Evolutionary conservation across 352 stramenopile genomes (phyloP), one percentile per base, ranked within the genome.

Genomic region (Globisporangium spinosum): DNA sequence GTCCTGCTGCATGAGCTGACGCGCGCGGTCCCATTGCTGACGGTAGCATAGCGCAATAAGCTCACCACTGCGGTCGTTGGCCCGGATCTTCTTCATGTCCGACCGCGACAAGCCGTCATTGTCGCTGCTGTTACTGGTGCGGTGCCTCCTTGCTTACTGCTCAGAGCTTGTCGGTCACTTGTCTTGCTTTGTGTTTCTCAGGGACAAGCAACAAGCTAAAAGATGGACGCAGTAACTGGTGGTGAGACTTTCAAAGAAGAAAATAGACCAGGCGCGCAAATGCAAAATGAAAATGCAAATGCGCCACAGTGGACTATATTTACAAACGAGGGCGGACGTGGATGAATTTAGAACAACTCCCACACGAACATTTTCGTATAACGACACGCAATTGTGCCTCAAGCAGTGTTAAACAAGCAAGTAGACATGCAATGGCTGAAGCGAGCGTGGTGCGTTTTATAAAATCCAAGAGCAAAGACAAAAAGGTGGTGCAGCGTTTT

Each of bases 21-120:
- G 65, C 38, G 73, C 76, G 15, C 73, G 77, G 4, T 60, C 27
- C 76, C 71, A 80, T 73, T 83, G 74, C 55, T 76, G 61, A 3
- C 71, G 74, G 57, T 74, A 77, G 43, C 76, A 83, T 57, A 83
- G 62, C 22, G 71, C 70, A 4, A 83, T 45, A 25, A 83, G 71
- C 53, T 83, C 74, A 6, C 74, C 76, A 53, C 76, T 77, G 69
- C 76, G 63, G 47, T 80, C 67, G 15, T 71, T 38, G 58, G 69
- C 64, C 49, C 75, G 76, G 65, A 77, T 76, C 64, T 47, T 76
- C 64, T 47, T 57, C 56, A 64, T 64, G 23, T 25, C 13, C 22
- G 53, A 54, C 34, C 23, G 25, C 38, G 9, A 29, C 43, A 57
- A 32, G 40, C 40, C 3, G 40, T 49, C 40, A 15, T n/a, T 49